A percentile compares a stretch with the other conserved stretches of the same genome.
phyloP scores from a whole-genome alignment of 345 rosid genomes.

The Sisymbrium irio region DNA sequence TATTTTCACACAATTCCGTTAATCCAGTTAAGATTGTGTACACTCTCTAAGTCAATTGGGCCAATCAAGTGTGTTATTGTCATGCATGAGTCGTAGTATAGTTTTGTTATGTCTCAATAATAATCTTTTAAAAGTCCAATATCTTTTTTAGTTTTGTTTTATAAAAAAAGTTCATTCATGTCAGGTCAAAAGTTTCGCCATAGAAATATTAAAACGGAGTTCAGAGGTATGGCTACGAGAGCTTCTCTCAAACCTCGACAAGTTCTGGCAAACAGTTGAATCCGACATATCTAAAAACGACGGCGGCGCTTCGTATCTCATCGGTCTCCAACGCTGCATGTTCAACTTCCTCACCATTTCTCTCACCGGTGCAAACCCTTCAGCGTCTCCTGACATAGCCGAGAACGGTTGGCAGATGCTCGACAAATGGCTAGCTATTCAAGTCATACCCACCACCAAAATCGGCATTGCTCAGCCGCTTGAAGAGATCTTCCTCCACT shows the following conservation, averaged over 20 bases:
- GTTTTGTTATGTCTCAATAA: not conserved
- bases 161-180: not conserved
- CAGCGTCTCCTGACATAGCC: conserved; percentile 42
- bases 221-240: conserved; percentile 59
- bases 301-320: conserved; percentile 33
- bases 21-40: not conserved
- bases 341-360: conserved; percentile 62
- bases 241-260: conserved; percentile 49
- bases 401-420: conserved; percentile 49
- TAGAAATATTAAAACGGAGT: conserved; percentile 64
- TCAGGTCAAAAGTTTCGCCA: conserved; percentile 56
- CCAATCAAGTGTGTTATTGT: too few relatives aligned
- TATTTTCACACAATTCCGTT: not conserved
- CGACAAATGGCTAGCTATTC: conserved; percentile 64
- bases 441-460: conserved; percentile 54
- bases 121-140: not conserved
- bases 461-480: conserved; percentile 56
- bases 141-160: not conserved
- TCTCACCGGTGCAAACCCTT: conserved; percentile 62
- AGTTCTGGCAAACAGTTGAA: conserved; percentile 55
- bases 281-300: conserved; percentile 40
- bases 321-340: conserved; percentile 53
- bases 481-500: conserved; percentile 73
- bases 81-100: not conserved
- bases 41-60: too few relatives aligned